Evolutionary conservation across 805 yeast genomes (phyloP).

Genomic region (Saturnispora sekii): DNA sequence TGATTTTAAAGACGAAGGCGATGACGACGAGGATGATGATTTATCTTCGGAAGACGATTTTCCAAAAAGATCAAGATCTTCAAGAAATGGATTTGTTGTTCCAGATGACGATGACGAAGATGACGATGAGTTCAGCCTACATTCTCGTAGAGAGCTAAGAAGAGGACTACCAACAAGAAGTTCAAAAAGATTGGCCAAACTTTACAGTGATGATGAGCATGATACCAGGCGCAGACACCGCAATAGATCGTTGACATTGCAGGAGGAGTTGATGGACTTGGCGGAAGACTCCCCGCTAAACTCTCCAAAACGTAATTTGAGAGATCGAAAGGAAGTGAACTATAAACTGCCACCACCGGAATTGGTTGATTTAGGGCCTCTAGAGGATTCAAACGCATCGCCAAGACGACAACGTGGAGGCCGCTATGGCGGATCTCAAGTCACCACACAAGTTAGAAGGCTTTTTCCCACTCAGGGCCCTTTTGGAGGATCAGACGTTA

Average conservation of each 20-base stretch:
- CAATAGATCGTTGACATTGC: slow-evolving; percentile 29
- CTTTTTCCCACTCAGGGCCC: slow-evolving; percentile 94
- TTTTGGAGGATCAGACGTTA: slow-evolving; percentile 92
- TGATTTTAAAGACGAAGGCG: not conserved
- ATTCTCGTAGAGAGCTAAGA: slow-evolving; percentile 6
- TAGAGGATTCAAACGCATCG: slow-evolving; percentile 19
- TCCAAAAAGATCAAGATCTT: too few species aligned
- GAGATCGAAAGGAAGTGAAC: slow-evolving; percentile 66
- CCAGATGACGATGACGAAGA: not conserved
- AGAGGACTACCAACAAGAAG: slow-evolving; percentile 8
- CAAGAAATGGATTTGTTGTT: too few species aligned
- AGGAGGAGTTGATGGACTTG: slow-evolving; percentile 58
- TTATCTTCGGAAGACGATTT: not conserved
- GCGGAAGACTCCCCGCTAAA: slow-evolving; percentile 45
- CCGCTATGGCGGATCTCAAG: slow-evolving; percentile 18
- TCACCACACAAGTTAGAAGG: slow-evolving; percentile 44
- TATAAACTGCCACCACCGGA: slow-evolving; percentile 82
- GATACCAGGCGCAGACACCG: not conserved
- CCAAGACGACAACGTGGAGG: slow-evolving; percentile 21
- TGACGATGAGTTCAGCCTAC: not conserved
- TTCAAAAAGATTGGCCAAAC: slow-evolving; percentile 11
- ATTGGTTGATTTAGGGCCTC: slow-evolving; percentile 30
- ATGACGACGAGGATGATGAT: not conserved
- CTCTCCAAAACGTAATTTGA: slow-evolving; percentile 41
- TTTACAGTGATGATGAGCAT: slow-evolving; percentile 12